phyloP scores from a whole-genome alignment of 23 red algal species.

The Gracilaria domingensis region DNA sequence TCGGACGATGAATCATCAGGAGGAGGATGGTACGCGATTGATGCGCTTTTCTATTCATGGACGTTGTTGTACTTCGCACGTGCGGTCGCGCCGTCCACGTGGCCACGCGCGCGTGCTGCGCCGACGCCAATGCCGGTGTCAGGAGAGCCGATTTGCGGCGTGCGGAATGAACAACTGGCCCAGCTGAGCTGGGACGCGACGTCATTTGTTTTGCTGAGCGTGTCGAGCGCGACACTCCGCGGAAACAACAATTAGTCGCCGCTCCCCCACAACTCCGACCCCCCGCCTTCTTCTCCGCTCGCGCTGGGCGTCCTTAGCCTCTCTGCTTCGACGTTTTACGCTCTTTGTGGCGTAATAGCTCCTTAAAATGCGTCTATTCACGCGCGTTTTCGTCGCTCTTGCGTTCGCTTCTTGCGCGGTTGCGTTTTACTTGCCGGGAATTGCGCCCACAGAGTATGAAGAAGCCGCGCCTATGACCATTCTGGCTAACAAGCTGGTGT shows the following conservation, averaged over 20 bases:
- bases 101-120: background rate
- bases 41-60: no score
- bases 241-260: no score
- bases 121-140: background rate
- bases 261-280: no score
- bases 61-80: no score
- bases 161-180: background rate
- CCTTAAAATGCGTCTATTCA: background rate
- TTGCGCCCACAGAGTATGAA: constrained; percentile 92
- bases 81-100: background rate
- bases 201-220: constrained; percentile 7
- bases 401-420: constrained; percentile 27
- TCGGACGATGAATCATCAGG: no score
- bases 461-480: constrained; percentile 73
- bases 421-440: constrained; percentile 90
- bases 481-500: constrained; percentile 87
- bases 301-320: no score
- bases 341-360: background rate
- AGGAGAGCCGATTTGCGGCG: background rate
- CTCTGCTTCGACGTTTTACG: background rate
- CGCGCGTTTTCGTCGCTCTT: background rate
- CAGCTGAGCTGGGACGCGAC: background rate
- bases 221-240: background rate
- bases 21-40: no score
- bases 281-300: no score